Conservation (phyloP, 1,284 basidiomycete species). For the Ceratobasidium sp. region DNA sequence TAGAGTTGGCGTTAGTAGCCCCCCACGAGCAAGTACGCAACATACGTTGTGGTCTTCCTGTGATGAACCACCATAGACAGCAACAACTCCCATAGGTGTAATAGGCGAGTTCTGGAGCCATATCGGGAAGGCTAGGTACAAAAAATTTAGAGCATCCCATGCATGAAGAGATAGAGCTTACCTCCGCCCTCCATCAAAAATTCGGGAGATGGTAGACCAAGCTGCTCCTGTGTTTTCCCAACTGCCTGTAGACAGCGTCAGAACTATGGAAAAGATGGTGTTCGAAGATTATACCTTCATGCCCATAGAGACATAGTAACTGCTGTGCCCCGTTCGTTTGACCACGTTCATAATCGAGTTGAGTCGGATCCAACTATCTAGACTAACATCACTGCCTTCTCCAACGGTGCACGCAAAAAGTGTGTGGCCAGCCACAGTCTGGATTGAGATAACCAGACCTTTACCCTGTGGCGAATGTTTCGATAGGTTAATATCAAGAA, state of each 20-base stretch:
- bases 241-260: slow-evolving; percentile 69
- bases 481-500: neutral
- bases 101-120: slow-evolving; percentile 76
- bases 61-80: slow-evolving; percentile 80
- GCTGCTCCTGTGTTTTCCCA: slow-evolving; percentile 69
- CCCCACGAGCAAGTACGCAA: neutral
- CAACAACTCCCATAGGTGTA: slow-evolving; percentile 82
- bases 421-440: slow-evolving; percentile 77
- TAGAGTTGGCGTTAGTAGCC: neutral
- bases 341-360: slow-evolving; percentile 85
- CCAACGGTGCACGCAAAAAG: slow-evolving; percentile 85
- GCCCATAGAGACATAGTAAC: slow-evolving; percentile 33
- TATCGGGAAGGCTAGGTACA: slow-evolving; percentile 40
- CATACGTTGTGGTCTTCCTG: slow-evolving; percentile 72
- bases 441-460: slow-evolving; percentile 79
- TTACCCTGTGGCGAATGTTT: slow-evolving; percentile 67
- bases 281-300: slow-evolving; percentile 7
- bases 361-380: slow-evolving; percentile 81
- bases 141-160: slow-evolving; percentile 32
- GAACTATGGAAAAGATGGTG: neutral
- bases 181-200: slow-evolving; percentile 79
- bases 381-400: slow-evolving; percentile 77
- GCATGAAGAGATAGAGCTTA: slow-evolving; percentile 57
- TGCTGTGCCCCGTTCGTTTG: slow-evolving; percentile 76
- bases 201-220: slow-evolving; percentile 72